Evolutionary conservation across 345 rosid species (phyloP), one percentile per base, ranked within the genome.

Genomic region (Gynandropsis gynandra): DNA sequence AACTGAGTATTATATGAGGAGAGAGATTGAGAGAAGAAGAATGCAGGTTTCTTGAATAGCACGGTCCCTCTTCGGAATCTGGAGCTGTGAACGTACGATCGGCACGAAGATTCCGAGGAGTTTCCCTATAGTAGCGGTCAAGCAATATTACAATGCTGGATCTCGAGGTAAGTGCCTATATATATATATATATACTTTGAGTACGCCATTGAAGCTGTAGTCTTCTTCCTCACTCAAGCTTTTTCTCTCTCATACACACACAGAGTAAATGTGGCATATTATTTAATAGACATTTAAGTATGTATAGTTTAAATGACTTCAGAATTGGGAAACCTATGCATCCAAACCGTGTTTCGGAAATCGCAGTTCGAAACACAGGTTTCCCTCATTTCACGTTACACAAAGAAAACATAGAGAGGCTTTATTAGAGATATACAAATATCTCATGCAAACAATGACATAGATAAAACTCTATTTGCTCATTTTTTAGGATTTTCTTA

Each of bases 151-250:
- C 33, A 44, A 47, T 55, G 49, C 67, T 55, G 56, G 15, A 44
- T 34, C 37, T 55, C 33, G 68, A 44, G 52, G 46, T 42, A 50
- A 56, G 53, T 57, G 52, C 6, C 50, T 36, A 5, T 43, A 11
- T 36, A 50, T 17, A 56, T 48, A 3, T 62, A 14, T 39, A 33
- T 18, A 8, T 20, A 16, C 12, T 16, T 17, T 56, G 16, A 42
- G 42, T 63, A 54, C 55, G 55, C 61, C 56, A 56, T 55, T 42
- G 68, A 50, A 56, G 57, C 51, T 64, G 33, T 45, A 49, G 10
- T 42, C 44, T 47, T 63, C 48, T 55, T 44, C n/a, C 50, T 40
- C 31, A 46, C 48, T 39, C 39, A 2, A 54, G 19, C 12, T 39
- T 52, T 21, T 27, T 38, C 7, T 54, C n/a, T n/a, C n/a, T n/a